These are phyloP conservation scores for Niveomyces coronatus DNA, from an alignment of 2,329 filamentous ascomycete genomes.

Conservation along the genomic window DNA sequence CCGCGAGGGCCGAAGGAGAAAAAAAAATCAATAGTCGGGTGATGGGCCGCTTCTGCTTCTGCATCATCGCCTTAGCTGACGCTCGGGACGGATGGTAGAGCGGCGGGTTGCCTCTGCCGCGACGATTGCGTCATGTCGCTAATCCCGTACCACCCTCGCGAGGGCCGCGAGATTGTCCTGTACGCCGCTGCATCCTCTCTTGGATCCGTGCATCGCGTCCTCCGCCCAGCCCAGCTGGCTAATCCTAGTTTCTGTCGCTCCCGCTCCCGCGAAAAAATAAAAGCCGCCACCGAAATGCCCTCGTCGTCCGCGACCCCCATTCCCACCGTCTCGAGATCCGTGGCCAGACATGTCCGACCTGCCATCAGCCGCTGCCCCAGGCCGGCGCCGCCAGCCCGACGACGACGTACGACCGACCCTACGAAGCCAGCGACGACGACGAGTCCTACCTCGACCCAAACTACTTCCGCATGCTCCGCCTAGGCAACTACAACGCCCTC, in stretches of 20 bases:
- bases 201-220: neutral
- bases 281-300: slow-evolving; percentile 87
- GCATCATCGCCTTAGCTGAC: too few species aligned
- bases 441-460: slow-evolving; percentile 77
- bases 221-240: neutral
- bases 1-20: too few species aligned
- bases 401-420: slow-evolving; percentile 36
- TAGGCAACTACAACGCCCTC: slow-evolving; percentile 31
- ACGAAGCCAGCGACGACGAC: slow-evolving; percentile 33
- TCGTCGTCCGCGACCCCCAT: slow-evolving; percentile 80
- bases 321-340: slow-evolving; percentile 81
- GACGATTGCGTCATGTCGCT: slow-evolving; percentile 44
- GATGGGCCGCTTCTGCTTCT: too few species aligned
- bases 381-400: slow-evolving; percentile 33
- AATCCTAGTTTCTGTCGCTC: neutral
- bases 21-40: too few species aligned
- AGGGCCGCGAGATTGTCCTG: slow-evolving; percentile 72
- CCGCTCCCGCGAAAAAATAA: too few species aligned
- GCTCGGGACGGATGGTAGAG: too few species aligned
- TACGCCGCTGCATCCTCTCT: slow-evolving; percentile 42
- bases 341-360: slow-evolving; percentile 76
- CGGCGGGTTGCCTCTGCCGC: slow-evolving; percentile 1
- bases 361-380: slow-evolving; percentile 58
- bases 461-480: slow-evolving; percentile 89
- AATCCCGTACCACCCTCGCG: slow-evolving; percentile 63